Evolutionary conservation across 306 rosid genomes (phyloP), one percentile per base, ranked within the genome.

Genomic region (Lagenaria siceraria): DNA sequence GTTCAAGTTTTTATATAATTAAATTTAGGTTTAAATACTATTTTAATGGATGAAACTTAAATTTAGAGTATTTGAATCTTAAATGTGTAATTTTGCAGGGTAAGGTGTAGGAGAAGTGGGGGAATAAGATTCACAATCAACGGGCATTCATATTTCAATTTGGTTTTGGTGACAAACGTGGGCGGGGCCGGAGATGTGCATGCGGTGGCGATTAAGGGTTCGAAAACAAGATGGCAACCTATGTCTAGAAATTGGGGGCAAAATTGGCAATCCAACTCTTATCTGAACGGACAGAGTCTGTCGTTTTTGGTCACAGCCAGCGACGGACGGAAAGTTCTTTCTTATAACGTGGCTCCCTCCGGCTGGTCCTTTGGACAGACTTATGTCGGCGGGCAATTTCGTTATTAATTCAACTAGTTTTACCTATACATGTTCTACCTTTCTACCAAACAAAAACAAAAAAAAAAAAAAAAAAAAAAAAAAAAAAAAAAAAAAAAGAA

Each of bases 241-340:
- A 85, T 89, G 89, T 89, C 92, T 14, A 85, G 92, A 40, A 89
- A 89, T 40, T 89, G 92, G 92, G 92, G 92, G 4, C 90, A 89
- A 75, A 89, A 89, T 42, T 89, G 92, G 92, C 89, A 87, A 46
- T 87, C 90, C 70, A 87, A 89, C 54, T 85, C 87, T 40, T 83
- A 85, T 69, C 65, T 87, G 1, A 85, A 80, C 66, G 92, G 89
- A 46, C 90, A 89, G 33, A 82, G 81, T 60, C 92, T 89, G 35
- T 89, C 92, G 4, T 89, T 87, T 72, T 25, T 75, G n/a, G 89
- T 89, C 66, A 87, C 89, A 8, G 75, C 90, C 33, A 66, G 90
- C 73, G 81, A 89, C 14, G 88, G 90, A 8, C 87, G 68, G 3
- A 46, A 68, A 49, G 75, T 89, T 5, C 76, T 83, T 3, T 87